phyloP scores from a whole-genome alignment of 1,139 yeast species.

The Taphrina flavorubra region DNA sequence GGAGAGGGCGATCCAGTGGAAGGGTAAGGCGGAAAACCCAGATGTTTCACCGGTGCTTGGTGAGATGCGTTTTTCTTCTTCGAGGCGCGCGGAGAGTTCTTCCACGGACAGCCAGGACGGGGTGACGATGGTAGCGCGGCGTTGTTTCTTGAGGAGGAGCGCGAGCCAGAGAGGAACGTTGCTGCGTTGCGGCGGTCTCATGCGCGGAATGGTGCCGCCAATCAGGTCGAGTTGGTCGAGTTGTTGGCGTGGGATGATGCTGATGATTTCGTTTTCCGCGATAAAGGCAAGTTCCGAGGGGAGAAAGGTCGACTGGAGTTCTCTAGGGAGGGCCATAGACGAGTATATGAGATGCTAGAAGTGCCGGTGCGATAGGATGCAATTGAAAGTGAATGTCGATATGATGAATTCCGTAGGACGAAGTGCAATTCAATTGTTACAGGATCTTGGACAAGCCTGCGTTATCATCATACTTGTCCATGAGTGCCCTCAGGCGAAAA shows the following conservation, averaged over 20 bases:
- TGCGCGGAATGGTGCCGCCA: conserved; percentile 58
- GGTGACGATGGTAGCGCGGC: conserved; percentile 80
- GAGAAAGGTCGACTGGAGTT: conserved; percentile 63
- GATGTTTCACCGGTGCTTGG: conserved; percentile 53
- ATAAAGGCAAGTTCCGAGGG: conserved; percentile 82
- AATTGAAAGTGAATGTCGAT: no score
- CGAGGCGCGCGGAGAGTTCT: conserved; percentile 65
- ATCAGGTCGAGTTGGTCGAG: conserved; percentile 68
- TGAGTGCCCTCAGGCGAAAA: no score
- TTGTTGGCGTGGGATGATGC: conserved; percentile 75
- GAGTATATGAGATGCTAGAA: neutral
- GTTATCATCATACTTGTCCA: no score
- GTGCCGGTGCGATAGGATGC: neutral
- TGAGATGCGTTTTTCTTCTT: conserved; percentile 64
- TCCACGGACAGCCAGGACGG: conserved; percentile 82
- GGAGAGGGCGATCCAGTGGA: conserved; percentile 85
- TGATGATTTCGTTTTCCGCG: conserved; percentile 77
- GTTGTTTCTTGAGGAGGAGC: conserved; percentile 76
- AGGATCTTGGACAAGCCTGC: no score
- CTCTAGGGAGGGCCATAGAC: conserved; percentile 68
- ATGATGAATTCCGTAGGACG: no score
- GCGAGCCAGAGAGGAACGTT: conserved; percentile 90
- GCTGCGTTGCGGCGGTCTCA: conserved; percentile 72
- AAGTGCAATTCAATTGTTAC: no score
- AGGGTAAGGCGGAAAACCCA: conserved; percentile 72